Evolutionary conservation across 257 asterid species (phyloP), one percentile per base, ranked within the genome.

Genomic region (Echites panduratus): DNA sequence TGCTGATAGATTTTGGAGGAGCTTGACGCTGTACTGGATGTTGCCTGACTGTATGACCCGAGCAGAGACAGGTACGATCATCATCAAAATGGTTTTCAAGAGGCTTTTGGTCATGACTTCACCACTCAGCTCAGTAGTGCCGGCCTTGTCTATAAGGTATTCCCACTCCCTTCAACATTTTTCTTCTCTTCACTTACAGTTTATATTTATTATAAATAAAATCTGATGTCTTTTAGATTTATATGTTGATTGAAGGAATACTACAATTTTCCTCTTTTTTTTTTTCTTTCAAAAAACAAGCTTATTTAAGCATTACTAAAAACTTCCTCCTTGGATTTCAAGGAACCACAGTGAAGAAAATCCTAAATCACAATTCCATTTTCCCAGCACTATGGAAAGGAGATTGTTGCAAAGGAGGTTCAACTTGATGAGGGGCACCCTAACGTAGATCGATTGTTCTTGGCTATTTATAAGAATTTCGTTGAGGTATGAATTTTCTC

Each of bases 401-500:
- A 93, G 82, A 88, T 93, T 20, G 87, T 90, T 49, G 95, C 96
- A 3, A 90, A 88, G 83, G 95, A 93, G 86, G 90, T 86, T 75
- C 89, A 82, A 70, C 92, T 86, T 76, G 93, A 85, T 32, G 88
- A 87, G 81, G 89, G 82, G 58, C 96, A 93, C 65, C 93, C 96
- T 0, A 93, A 90, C 29, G 96, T 93, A 64, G 88, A 86, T 17
- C 84, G 92, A 22, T 76, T 93, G 79, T 93, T 84, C 83, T 80
- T 90, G 66, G 90, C 87, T 13, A 82, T 93, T 68, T 90, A 93
- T 76, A 93, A 83, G 87, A 90, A 89, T 90, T 90, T 93, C 89
- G 88, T 90, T 90, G 98, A 93, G 98, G 96, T 93, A 79, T 16
- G 47, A 17, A 14, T 73, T 49, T n/a, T 27, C n/a, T 35, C 4